A percentile compares a stretch with the other conserved stretches of the same genome.
Evolutionary conservation across 169 alveolate genomes (phyloP).

Genomic region (Pseudocohnilembus persalinus): DNA sequence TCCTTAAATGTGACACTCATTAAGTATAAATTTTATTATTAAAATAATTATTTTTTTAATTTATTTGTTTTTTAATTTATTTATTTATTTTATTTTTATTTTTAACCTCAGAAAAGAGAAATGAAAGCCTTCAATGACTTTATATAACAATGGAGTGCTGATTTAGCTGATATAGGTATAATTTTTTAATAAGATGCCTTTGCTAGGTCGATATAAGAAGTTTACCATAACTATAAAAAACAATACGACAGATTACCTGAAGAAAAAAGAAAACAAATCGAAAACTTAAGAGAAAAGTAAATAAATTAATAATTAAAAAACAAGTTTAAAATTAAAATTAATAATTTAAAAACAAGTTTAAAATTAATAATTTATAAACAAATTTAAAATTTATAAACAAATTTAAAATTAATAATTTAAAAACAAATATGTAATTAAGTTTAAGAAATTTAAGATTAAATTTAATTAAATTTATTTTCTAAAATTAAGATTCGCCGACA

Average conservation of each 20-base stretch:
- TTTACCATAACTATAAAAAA: conserved; percentile 1
- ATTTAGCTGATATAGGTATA: neutral
- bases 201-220: neutral
- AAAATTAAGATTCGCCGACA: neutral
- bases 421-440: no score
- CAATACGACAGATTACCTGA: neutral
- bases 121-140: conserved; percentile 16
- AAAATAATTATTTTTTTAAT: conserved; percentile 4
- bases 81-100: neutral
- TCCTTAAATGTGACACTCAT: neutral
- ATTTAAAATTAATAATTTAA: no score
- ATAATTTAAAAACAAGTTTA: no score
- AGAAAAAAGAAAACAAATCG: neutral
- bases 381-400: no score
- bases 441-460: no score
- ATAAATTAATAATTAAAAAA: no score
- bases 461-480: no score
- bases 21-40: neutral
- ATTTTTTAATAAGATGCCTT: neutral
- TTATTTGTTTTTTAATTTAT: neutral
- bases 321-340: no score
- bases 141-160: neutral
- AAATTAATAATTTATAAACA: no score
- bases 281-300: no score
- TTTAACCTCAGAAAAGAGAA: conserved; percentile 2